These are phyloP conservation scores for Orbilia quercus DNA, from an alignment of 2,329 filamentous ascomycete species.

Conservation along the genomic window DNA sequence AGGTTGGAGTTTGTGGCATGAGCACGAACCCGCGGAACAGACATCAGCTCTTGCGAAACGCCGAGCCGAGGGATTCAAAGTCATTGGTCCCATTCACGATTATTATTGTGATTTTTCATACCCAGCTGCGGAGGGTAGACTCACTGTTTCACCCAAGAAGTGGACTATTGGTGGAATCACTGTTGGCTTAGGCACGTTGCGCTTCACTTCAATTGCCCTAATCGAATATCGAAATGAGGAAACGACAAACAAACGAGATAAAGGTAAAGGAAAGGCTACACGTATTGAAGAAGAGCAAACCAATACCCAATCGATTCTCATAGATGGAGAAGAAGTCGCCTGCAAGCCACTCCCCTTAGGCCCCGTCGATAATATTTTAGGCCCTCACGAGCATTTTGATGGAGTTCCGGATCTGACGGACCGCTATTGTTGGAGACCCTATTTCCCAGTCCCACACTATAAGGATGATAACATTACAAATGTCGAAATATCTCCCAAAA, in stretches of 20 bases:
- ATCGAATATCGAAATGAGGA: constrained; percentile 50
- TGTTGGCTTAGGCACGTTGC: constrained; percentile 50
- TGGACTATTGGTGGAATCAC: constrained; percentile 46
- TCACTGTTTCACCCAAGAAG: constrained; percentile 28
- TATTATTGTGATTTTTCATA: constrained; percentile 44
- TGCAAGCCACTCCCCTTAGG: constrained; percentile 48
- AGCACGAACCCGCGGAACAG: constrained; percentile 46
- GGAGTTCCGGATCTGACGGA: constrained; percentile 47
- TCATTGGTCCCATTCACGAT: constrained; percentile 47
- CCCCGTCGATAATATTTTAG: constrained; percentile 22
- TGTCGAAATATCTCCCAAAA: constrained; percentile 35
- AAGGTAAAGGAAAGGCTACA: constrained; percentile 49
- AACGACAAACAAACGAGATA: constrained; percentile 26
- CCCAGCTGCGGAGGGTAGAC: constrained; percentile 37
- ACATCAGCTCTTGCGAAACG: constrained; percentile 41
- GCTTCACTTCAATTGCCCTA: constrained; percentile 44
- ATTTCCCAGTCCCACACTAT: constrained; percentile 49
- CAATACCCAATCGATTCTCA: not conserved
- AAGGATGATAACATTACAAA: constrained; percentile 41
- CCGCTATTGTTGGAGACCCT: constrained; percentile 51
- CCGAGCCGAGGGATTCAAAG: constrained; percentile 51
- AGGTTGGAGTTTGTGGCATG: constrained; percentile 42
- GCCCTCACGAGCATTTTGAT: constrained; percentile 33
- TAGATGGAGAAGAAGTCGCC: constrained; percentile 38
- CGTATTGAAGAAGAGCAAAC: not conserved